Evolutionary conservation across 768 basidiomycete genomes (phyloP).

Genomic region (Pleurotus sapidus): DNA sequence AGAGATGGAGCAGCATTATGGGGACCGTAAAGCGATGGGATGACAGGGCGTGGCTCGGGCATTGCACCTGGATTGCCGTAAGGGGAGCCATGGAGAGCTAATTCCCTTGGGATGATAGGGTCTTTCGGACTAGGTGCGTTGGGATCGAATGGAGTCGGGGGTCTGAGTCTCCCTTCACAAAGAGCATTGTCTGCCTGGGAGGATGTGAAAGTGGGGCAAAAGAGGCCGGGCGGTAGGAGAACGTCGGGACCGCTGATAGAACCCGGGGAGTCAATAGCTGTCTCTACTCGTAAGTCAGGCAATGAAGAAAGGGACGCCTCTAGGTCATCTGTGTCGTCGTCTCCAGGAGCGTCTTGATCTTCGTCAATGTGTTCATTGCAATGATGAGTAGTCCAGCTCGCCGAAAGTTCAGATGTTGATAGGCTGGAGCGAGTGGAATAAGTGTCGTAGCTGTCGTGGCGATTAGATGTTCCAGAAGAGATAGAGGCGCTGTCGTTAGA

Average conservation of each 20-base stretch:
- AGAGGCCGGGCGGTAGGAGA: background rate
- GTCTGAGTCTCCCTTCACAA: background rate
- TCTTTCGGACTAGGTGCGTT: slow-evolving; percentile 3
- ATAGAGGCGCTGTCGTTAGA: background rate
- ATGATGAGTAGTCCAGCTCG: background rate
- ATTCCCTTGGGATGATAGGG: slow-evolving; percentile 1
- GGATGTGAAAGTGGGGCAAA: background rate
- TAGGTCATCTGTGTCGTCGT: background rate
- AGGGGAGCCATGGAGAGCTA: background rate
- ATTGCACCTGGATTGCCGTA: too few relatives aligned
- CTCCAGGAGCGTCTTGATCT: background rate
- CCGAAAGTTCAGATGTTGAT: background rate
- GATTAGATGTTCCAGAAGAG: background rate
- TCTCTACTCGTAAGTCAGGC: background rate
- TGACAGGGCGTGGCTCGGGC: too few relatives aligned
- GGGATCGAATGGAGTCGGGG: background rate
- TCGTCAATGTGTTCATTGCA: background rate
- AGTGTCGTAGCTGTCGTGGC: background rate
- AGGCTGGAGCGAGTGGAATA: background rate
- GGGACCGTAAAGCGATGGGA: too few relatives aligned
- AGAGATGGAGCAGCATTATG: too few relatives aligned
- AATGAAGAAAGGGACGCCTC: background rate
- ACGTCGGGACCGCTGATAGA: background rate
- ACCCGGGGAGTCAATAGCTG: background rate
- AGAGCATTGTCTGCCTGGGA: background rate